Evolutionary conservation across 2,329 filamentous ascomycete species (phyloP), one percentile per base, ranked within the genome.

Genomic region (Geosmithia flava): DNA sequence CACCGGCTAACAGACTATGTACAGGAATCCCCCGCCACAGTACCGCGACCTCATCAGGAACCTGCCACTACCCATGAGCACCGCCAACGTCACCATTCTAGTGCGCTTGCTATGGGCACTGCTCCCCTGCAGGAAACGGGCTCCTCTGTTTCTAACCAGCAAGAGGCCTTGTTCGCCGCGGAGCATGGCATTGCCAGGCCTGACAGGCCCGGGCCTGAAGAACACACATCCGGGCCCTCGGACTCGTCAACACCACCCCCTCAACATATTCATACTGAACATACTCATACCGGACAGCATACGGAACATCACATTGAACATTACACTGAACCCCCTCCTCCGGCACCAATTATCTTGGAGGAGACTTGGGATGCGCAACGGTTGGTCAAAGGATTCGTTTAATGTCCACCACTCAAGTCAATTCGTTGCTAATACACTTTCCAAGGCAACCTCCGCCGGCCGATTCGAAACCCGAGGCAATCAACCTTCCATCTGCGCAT

Each of bases 381-480:
- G 45, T 47, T 19, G 16, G 42, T 16, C 11, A 44, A 19, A n/a
- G n/a, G 43, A 6, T 30, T 15, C 8, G 4, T 37, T 37, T 11
- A 37, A 13, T 16, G 11, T 37, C 29, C 13, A 13, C 33, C 15
- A 41, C 46, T 27, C 29, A 17, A 15, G n/a, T 7, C 19, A 15
- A 30, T 44, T 5, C 16, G 20, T 42, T 48, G 20, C 45, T 51
- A 47, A 56, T 42, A 20, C 44, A 33, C 8, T 37, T 59, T 49
- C 57, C 45, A 54, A 86, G 82, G 60, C 77, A 82, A 56, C 67
- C 81, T 43, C 80, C 81, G 50, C 80, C 80, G 11, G 49, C 64
- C 42, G 66, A 85, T 58, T 87, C 89, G 5, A 84, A 74, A 59
- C 90, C 90, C 8, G 93, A 97, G 71, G 91, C 89, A 7, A 71